These are phyloP conservation scores for Areca catechu DNA, from an alignment of 176 grass and related monocot species.

Conservation along the genomic window DNA sequence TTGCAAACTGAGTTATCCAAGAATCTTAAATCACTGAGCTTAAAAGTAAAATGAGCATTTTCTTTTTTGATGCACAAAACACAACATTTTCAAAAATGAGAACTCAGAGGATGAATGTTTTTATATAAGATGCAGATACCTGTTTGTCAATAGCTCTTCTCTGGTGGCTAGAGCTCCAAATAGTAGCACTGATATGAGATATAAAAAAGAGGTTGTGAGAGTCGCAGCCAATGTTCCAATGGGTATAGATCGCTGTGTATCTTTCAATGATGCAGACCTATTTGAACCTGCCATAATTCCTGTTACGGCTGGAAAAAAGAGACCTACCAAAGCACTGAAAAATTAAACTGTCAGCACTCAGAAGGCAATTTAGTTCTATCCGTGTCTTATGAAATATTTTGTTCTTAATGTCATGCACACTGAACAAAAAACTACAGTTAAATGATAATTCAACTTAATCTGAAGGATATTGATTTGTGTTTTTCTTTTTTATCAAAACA, in stretches of 20 bases:
- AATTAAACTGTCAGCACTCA: conserved; percentile 16
- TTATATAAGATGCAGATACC: conserved; percentile 31
- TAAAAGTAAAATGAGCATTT: too few species aligned
- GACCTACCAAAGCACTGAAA: conserved; percentile 91
- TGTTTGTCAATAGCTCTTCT: conserved; percentile 90
- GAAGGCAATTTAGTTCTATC: too few species aligned
- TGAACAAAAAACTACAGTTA: too few species aligned
- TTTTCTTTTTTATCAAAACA: too few species aligned
- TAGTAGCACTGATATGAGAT: conserved; percentile 73
- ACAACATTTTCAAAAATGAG: not conserved
- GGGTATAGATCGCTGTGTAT: conserved; percentile 96
- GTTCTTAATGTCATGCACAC: too few species aligned
- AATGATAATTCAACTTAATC: too few species aligned
- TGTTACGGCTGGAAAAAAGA: conserved; percentile 96
- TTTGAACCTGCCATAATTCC: conserved; percentile 99
- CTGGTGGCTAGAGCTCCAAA: conserved; percentile 89
- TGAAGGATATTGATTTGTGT: too few species aligned
- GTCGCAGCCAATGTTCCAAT: conserved; percentile 82
- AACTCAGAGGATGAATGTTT: not conserved
- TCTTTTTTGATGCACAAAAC: not conserved
- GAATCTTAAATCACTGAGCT: too few species aligned
- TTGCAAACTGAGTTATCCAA: too few species aligned
- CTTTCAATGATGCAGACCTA: conserved; percentile 86
- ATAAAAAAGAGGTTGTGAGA: conserved; percentile 74
- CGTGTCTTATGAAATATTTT: too few species aligned